Base-by-base conservation (phyloP, 2,329 filamentous ascomycete genomes). In the Harringtonia aguacate region DNA sequence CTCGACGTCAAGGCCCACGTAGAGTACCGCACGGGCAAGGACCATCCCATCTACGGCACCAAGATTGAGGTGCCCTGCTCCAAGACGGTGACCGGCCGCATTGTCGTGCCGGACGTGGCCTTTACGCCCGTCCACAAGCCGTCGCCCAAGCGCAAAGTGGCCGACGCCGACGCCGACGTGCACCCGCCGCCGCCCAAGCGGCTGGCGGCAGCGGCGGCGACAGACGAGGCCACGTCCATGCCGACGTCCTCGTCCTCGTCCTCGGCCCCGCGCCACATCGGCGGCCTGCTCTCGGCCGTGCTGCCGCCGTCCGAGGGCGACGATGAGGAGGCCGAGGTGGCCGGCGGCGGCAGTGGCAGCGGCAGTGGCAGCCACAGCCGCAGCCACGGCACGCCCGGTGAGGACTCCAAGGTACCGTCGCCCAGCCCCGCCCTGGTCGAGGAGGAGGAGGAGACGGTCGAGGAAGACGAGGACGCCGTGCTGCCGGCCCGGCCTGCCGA, bases 131-230 rank as follows among this genome's bases (percentile, higher is more conserved):
- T 13, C 20, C 10, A 28, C 18, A 50, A 48, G 30, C 43, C 44
- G 33, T 43, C 46, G 30, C 17, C 62, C 55, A 78, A 77, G 60
- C 68, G 73, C 21, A 73, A 68, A 53, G 67, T 72, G 7, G 67
- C 66, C 14, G 68, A 67, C 24, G 10, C 7, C 24, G 68, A 70
- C 47, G 64, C 63, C 1, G 72, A 75, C 18, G 67, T 65, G 20
- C 67, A 72, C 48, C 68, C 69, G 49, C 68, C 69, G 1, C 65
- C 65, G 2, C 61, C 67, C 24, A 77, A 77, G 61, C 68, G 68
- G 46, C 51, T 57, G 17, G 52, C 55, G n/a, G 50, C 43, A 8
- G 44, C 51, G 24, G 53, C 59, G 9, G 24, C 24, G 24, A 10
- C 24, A 10, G 48, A 59, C 41, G 59, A 57, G 34, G 58, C 58